Evolutionary conservation across 2,329 filamentous ascomycete species (phyloP), one percentile per base, ranked within the genome.

Genomic region (Lachnellula cervina): DNA sequence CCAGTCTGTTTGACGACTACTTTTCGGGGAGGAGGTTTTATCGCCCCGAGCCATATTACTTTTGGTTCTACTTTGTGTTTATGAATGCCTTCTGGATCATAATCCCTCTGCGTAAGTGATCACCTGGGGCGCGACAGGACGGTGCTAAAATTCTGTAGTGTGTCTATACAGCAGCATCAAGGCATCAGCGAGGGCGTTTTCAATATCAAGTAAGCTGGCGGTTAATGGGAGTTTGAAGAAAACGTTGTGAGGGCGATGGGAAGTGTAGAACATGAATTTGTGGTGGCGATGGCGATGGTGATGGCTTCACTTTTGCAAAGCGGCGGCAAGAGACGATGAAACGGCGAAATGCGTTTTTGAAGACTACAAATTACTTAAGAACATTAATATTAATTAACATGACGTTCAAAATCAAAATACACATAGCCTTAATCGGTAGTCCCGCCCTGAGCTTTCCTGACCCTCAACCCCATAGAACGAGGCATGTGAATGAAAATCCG

Each of bases 21-120:
- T 69, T 75, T 57, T 70, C 69, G 14, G 79, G 76, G 3, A 69
- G 74, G 21, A 72, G 72, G 19, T 80, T 82, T 64, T 82, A 79
- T 61, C 76, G 83, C 23, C 83, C 83, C 1, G 83, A 86, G 69
- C 70, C 74, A 21, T 66, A 80, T 32, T 87, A 87, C 62, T 84
- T 80, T 63, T 86, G 82, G 82, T 72, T 81, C 17, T 87, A 86
- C 62, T 86, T 83, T 58, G 72, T 81, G 5, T 79, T 78, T 2
- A 79, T 84, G 67, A 87, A 87, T 64, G 66, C 76, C 16, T 80
- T 82, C 0, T 87, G 83, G 83, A 77, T 74, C 1, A 62, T 83
- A 1, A 74, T 85, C 23, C 83, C 83, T 5, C 62, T 73, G 2
- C 65, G 81, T 84, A 64, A 72, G 80, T 76, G 23, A 46, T 14